Conservation (phyloP, 345 rosid genomes). For the Euphorbia peplus region DNA sequence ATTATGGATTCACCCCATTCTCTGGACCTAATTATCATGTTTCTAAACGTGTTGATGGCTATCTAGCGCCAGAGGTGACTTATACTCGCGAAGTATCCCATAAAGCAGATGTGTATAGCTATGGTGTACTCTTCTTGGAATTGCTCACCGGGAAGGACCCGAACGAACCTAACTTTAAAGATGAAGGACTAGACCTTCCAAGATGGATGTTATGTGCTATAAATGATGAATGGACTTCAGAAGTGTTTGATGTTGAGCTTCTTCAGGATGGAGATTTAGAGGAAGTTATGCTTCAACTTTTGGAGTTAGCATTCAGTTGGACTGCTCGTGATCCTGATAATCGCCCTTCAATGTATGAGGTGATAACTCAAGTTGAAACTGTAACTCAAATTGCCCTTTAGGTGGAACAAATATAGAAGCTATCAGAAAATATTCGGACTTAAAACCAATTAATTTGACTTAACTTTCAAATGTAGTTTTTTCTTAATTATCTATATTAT, state of each 20-base stretch:
- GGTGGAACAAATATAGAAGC: too few relatives aligned
- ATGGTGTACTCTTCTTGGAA: conserved; percentile 40
- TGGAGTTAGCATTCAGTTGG: conserved; percentile 42
- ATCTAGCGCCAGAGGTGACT: conserved; percentile 47
- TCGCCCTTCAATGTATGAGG: conserved; percentile 41
- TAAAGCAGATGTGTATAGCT: conserved; percentile 51
- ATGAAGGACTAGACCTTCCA: conserved; percentile 50
- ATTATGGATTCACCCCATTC: conserved; percentile 38
- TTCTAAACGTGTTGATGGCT: conserved; percentile 40
- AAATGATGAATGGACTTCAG: conserved; percentile 40
- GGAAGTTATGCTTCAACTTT: conserved; percentile 44
- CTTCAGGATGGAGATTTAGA: conserved; percentile 41
- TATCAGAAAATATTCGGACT: too few relatives aligned
- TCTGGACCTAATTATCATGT: conserved; percentile 30
- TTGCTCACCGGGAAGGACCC: conserved; percentile 45
- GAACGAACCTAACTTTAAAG: conserved; percentile 30
- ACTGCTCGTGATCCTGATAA: conserved; percentile 42
- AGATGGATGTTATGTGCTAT: conserved; percentile 49
- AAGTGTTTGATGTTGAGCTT: conserved; percentile 15
- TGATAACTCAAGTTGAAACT: conserved; percentile 24
- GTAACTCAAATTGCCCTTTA: too few relatives aligned
- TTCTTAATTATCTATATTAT: too few relatives aligned
- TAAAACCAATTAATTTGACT: too few relatives aligned
- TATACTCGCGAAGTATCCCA: conserved; percentile 42
- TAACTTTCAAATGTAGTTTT: too few relatives aligned